Conservation (phyloP, 495 filamentous ascomycete genomes). For the Trichoderma asperelloides region DNA sequence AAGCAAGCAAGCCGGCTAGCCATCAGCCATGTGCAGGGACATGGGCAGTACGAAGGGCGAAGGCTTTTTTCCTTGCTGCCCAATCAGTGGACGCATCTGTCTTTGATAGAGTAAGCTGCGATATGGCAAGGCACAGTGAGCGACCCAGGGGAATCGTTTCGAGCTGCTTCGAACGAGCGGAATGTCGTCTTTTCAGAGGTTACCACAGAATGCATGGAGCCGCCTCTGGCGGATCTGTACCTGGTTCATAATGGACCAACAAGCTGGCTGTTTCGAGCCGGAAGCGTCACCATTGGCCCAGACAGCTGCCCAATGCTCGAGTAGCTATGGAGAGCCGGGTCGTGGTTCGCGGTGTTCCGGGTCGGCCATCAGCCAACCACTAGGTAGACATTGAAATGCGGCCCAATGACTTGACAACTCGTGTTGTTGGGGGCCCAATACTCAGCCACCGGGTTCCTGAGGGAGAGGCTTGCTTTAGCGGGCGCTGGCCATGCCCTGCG, state of each 20-base stretch:
- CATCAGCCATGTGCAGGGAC: background rate
- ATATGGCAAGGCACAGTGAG: background rate
- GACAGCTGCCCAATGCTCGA: background rate
- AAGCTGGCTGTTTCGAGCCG: background rate
- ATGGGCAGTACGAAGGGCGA: background rate
- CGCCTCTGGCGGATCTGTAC: constrained; percentile 2
- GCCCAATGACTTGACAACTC: constrained; percentile 3
- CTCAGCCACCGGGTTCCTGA: constrained; percentile 6
- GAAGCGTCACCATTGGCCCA: background rate
- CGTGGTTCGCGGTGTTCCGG: background rate
- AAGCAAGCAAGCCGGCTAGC: background rate
- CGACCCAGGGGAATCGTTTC: background rate
- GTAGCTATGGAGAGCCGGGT: background rate
- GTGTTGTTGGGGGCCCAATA: background rate
- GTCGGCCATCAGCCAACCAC: constrained; percentile 5
- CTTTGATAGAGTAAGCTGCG: too few relatives aligned
- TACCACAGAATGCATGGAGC: constrained; percentile 5
- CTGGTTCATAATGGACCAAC: background rate
- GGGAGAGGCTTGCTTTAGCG: constrained; percentile 6
- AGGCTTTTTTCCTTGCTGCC: background rate
- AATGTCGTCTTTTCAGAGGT: background rate
- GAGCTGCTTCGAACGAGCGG: background rate
- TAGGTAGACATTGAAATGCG: background rate
- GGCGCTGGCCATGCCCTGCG: background rate
- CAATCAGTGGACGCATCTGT: background rate